Evolutionary conservation across 2,329 filamentous ascomycete genomes (phyloP).

Genomic region (Penicillium sumatraense): DNA sequence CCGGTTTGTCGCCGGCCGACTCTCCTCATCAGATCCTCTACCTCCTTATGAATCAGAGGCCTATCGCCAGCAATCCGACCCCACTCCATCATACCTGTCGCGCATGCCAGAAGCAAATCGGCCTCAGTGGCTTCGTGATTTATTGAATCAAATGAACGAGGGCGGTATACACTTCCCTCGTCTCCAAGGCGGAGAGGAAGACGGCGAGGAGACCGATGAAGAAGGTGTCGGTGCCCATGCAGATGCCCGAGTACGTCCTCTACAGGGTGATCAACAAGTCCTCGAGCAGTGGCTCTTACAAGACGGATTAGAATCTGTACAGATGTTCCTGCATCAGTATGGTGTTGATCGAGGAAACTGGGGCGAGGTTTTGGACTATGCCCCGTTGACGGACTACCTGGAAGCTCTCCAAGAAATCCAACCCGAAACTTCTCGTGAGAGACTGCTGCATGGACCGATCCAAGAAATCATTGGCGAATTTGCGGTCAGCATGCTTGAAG

Average conservation of each 20-base stretch:
- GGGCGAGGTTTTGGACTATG: conserved; percentile 41
- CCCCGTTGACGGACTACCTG: conserved; percentile 42
- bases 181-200: conserved; percentile 24
- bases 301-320: conserved; percentile 39
- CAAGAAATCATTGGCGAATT: conserved; percentile 40
- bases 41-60: conserved; percentile 64
- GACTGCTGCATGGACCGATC: conserved; percentile 36
- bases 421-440: conserved; percentile 29
- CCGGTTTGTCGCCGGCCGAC: conserved; percentile 64
- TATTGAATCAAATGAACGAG: conserved; percentile 42
- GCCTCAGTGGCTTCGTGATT: conserved; percentile 42
- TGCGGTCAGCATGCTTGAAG: conserved; percentile 40
- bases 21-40: conserved; percentile 80
- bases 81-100: conserved; percentile 37
- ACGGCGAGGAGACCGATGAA: conserved; percentile 9
- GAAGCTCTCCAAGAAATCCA: conserved; percentile 34
- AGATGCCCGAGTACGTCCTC: conserved; percentile 22
- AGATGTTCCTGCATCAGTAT: conserved; percentile 41
- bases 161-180: conserved; percentile 32
- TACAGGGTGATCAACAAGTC: conserved; percentile 31
- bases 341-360: conserved; percentile 50
- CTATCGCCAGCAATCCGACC: conserved; percentile 39
- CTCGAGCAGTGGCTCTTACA: conserved; percentile 40
- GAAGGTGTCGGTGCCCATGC: conserved; percentile 10
- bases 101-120: conserved; percentile 36